Base-by-base conservation (phyloP, 2,329 filamentous ascomycete species). In the Hypoxylon sp. region DNA sequence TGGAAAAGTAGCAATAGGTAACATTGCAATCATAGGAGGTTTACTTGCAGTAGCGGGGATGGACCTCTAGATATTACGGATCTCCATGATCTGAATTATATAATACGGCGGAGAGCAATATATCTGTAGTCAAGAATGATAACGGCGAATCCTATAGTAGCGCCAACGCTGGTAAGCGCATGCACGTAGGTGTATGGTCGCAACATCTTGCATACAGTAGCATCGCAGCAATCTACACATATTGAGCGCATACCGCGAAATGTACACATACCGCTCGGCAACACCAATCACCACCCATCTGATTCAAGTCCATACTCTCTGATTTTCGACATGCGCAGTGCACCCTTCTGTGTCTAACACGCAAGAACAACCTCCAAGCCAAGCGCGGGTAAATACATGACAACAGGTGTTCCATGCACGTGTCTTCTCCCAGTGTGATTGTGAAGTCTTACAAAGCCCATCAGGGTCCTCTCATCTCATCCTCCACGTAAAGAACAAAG, bases 21-120 rank as follows among this genome's bases (percentile, higher is more conserved):
- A 46, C n/a, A 44, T 56, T 55, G 67, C 53, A 14, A n/a, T 70
- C 11, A 44, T 64, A 59, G 70, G 70, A 35, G 67, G 64, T 1
- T 40, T 70, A 10, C 17, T 69, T 30, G 67, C 35, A 20, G 59
- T 56, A 58, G 53, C 57, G 22, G 68, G 59, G 30, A 51, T 69
- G 35, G 54, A 22, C 7, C 27, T 69, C 20, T 69, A 59, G 42
- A 48, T 56, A 37, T 25, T 40, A 50, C 27, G 13, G 13, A 46
- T 57, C 8, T 46, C 31, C 49, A 31, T 53, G 10, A 37, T 54
- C 3, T 58, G 20, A 20, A 57, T 53, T 25, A 35, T 46, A 51
- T n/a, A 40, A 14, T 11, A 35, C 31, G 53, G 11, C 4, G 42
- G 11, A 7, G n/a, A 8, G 13, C 8, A 48, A 27, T 64, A 42